Base-by-base conservation (phyloP, 192 early-diverging fungal species). In the Allomyces macrogynus region DNA sequence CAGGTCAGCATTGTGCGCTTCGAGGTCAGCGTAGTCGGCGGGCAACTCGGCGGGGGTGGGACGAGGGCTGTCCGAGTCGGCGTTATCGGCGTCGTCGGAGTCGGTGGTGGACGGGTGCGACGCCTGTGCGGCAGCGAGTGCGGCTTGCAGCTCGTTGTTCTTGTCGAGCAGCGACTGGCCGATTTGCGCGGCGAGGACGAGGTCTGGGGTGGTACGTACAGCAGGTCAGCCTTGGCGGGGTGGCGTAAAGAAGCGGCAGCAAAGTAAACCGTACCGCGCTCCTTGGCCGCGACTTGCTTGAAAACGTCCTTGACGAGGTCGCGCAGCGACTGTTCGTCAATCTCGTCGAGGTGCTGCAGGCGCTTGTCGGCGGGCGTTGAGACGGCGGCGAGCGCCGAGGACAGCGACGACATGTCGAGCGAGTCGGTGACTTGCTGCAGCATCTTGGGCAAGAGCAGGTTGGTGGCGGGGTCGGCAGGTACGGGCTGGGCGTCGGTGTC, bases 111-210 rank as follows among this genome's bases (percentile, higher is more conserved):
- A 7, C 5, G 24, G n/a, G 27, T 67, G 24, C 44, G 68, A 54
- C 64, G 61, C n/a, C 22, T 20, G 43, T 25, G n/a, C 43, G 64
- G 22, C 63, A 8, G 32, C 32, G 16, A 57, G 49, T 0, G 62
- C 70, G 24, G 44, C 49, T 18, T 66, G 73, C 25, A 72, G 62
- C 16, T 62, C 43, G 23, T 65, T 61, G 62, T 72, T 72, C 14
- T 43, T 49, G 22, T 65, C 61, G n/a, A 72, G 63, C 57, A 72
- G 66, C 24, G 69, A 32, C 62, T 71, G 69, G 20, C 71, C 71
- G 49, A 72, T 70, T 43, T 72, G 63, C 5, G 71, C 71, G 40
- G 71, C 68, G 14, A 72, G 62, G 26, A 70, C 43, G 25, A 71
- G 60, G 57, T 71, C 69, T 70, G 26, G 2, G 2, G 26, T 26